Evolutionary conservation across 768 basidiomycete species (phyloP), one percentile per base, ranked within the genome.

Genomic region (Lentinus tigrinus): DNA sequence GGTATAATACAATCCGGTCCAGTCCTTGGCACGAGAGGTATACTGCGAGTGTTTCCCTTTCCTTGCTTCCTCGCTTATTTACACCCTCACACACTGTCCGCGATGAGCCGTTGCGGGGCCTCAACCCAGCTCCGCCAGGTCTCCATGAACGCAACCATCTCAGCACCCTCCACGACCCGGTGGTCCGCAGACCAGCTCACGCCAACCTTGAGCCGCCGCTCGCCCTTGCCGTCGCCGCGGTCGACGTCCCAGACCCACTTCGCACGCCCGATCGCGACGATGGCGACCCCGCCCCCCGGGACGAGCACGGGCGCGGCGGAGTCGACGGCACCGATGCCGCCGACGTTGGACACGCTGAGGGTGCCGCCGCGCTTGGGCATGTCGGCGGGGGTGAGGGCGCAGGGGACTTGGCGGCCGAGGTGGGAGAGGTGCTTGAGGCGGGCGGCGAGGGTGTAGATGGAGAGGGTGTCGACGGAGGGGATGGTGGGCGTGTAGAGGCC

Each of bases 131-230:
- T 76, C 59, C 92, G 82, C 93, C 93, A 95, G 42, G 79, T 77
- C 75, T 94, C 91, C 59, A 93, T 88, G 69, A 95, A 93, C 62
- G 89, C 91, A 52, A 89, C 91, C 60, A 95, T 69, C 74, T 95
- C 93, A 1, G 92, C 93, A 4, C 93, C 93, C 69, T 95, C 93
- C 10, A 94, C 85, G 7, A 95, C 85, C 16, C 93, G 75, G 72
- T 95, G 93, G 64, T 95, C 93, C 47, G 88, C 93, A 60, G 84
- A 85, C 90, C 93, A 95, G 61, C 88, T 90, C 4, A 93, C 75
- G 10, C 81, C 81, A 38, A 88, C 69, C 73, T 81, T 81, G 38
- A 88, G 69, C 63, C 85, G 75, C 60, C 83, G 73, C 63, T 81
- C 78, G 1, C 84, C 83, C 17, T 60, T 68, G 34, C 72, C 77